Base-by-base conservation (phyloP, 345 rosid species). In the Durio zibethinus region DNA sequence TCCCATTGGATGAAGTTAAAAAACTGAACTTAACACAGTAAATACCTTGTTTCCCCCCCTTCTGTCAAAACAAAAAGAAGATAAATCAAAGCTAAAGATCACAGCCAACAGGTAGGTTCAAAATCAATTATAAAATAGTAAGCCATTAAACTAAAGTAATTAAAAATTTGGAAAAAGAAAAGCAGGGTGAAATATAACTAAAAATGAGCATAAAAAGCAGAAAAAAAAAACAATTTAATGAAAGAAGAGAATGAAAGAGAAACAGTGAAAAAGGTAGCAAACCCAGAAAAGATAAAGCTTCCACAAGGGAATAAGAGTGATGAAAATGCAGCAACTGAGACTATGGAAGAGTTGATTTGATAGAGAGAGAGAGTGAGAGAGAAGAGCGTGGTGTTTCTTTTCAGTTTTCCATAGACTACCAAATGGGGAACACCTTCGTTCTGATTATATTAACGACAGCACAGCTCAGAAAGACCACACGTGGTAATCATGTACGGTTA, bases 401-500 rank as follows among this genome's bases (percentile, higher is more conserved):
- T 18, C 8, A 20, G 18, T 33, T 33, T 16, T 33, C 33, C 12
- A 33, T 25, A 71, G 27, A 48, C 10, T 7, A 5, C 15, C 10
- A 29, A 10, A 10, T 70, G 7, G 43, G 43, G 43, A 29, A 52
- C 42, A 27, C 18, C 7, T 3, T 52, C 33, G 75, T 18, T 31
- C 29, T 9, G 43, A n/a, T 33, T 52, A 52, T 72, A 52, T 33
- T 52, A 31, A 72, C 5, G 45, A 31, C 31, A 52, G 10, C 29
- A 72, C 62, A 70, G 59, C 54, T 70, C 23, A 70, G 74, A 47
- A 47, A 15, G 57, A 70, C 10, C 74, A 52, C 62, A 72, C 75
- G 75, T 72, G 75, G 75, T 33, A 16, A 52, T n/a, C 61, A 52
- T 8, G 62, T 52, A 69, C 62, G 75, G 75, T 72, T 72, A n/a